Base-by-base conservation (phyloP, 2,329 filamentous ascomycete species). In the Didymella arachidicola region DNA sequence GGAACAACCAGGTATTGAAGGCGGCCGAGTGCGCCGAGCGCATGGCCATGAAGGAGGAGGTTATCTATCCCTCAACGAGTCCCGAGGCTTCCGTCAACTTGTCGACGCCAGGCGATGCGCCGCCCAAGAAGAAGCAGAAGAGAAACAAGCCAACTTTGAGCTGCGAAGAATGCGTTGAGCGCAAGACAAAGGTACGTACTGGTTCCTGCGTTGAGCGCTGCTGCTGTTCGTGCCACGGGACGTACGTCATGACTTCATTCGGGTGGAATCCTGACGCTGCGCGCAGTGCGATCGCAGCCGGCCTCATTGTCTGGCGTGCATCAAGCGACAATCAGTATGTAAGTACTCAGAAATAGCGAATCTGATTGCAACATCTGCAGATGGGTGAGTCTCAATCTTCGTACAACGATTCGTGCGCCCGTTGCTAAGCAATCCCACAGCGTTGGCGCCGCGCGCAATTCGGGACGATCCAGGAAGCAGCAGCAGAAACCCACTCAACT, bases 111-210 rank as follows among this genome's bases (percentile, higher is more conserved):
- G 49, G 51, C 18, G 59, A 63, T 36, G 50, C 46, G 49, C 82
- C 80, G n/a, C 72, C 79, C 11, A 83, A 79, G 75, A 91, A 90
- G 80, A 92, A 90, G 78, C 90, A 93, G 79, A 93, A 90, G 80
- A 86, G 91, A 46, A 94, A 94, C 78, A 94, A 94, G 76, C 91
- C 91, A 3, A 93, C 90, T 1, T 73, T 93, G 62, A 92, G 89
- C 47, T 93, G 91, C 70, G 85, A 88, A 61, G 89, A 92, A 73
- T 94, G 91, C 71, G 91, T 93, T 22, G 89, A 92, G 78, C 83
- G 90, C 66, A 93, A 93, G 79, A 93, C 90, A 25, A 93, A 92
- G 83, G 89, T 89, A 73, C 65, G 83, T 54, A 30, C 39, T 22
- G 41, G 49, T 44, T 43, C 34, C 27, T 47, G 57, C 42, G 36